Base-by-base conservation (phyloP, 768 basidiomycete genomes). In the Kwoniella botswanensis region DNA sequence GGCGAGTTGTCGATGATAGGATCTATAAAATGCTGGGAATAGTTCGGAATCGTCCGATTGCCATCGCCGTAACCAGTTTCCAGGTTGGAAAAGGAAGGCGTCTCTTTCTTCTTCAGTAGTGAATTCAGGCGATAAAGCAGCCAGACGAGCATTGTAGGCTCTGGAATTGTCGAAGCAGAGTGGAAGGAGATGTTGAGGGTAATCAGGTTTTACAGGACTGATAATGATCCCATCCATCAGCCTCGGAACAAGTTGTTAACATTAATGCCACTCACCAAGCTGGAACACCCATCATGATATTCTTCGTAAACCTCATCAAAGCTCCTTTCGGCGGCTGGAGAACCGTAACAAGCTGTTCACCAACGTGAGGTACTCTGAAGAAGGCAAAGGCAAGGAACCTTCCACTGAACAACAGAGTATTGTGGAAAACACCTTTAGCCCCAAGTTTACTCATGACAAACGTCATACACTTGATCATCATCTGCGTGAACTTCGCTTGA, bases 31-130 rank as follows among this genome's bases (percentile, higher is more conserved):
- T 1, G 85, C 82, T 44, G 85, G 85, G 67, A 85, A 85, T 10
- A 86, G 80, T 72, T 86, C 86, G 0, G 85, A 86, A 67, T 86
- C 86, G 67, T 85, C 85, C 3, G 85, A 85, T 53, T 85, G 85
- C 85, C 85, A 86, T 26, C 86, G 79, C 18, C 85, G 81, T 5
- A 86, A 79, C 86, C 85, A 85, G 70, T 83, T 83, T 10, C 80
- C 82, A 18, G 77, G 77, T 53, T 76, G 77, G 71, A 86, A 84
- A 11, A 84, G 75, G 74, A 82, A 84, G 1, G 82, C 78, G 13
- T 78, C 79, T 13, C 76, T 70, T 68, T 83, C 82, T 7, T 75
- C 74, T 3, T 67, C 71, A 3, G 67, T 68, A 5, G 74, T 54
- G 70, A 84, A 84, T 3, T 76, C 66, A 1, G 75, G 63, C 3